Evolutionary conservation across 306 rosid genomes (phyloP), one percentile per base, ranked within the genome.

Genomic region (Vigna angularis): DNA sequence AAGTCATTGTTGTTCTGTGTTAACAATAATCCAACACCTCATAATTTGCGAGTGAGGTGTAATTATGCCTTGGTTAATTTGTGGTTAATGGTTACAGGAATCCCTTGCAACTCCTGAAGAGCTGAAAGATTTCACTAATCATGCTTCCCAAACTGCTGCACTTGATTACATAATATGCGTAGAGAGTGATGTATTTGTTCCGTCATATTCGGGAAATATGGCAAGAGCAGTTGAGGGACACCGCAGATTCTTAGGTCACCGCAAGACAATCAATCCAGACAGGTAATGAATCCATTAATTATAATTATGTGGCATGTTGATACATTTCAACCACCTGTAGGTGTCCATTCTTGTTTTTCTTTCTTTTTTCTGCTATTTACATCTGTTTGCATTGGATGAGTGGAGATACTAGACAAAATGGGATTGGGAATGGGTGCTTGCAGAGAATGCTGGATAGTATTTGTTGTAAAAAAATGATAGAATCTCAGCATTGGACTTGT

Each of bases 191-290:
- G 93, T 95, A 74, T 95, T 95, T 78, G 73, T 91, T 63, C 96
- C 98, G 28, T 79, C 98, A 59, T 79, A 95, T 85, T 87, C 97
- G 4, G 98, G 98, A 77, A 93, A 95, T 84, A 93, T 95, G 98
- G 98, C 97, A 52, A 86, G 97, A 84, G 91, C 98, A 44, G 98
- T 95, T 42, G 98, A 93, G 89, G 98, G 98, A 12, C 98, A 95
- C 78, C 97, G 98, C 14, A 87, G 98, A 80, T 95, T 87, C 85
- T 79, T 95, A 73, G 96, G 97, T 42, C 96, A 95, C 81, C 92
- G 90, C 81, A 95, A 88, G 85, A 95, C 98, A 8, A 87, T 95
- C 76, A 72, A 85, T 52, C 98, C 98, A 48, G 97, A 92, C 72
- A 87, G 98, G 98, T 93, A 83, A 20, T 55, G 15, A 76, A 70